Conservation (phyloP, 2,329 filamentous ascomycete species). For the Pseudogymnoascus sp. region DNA sequence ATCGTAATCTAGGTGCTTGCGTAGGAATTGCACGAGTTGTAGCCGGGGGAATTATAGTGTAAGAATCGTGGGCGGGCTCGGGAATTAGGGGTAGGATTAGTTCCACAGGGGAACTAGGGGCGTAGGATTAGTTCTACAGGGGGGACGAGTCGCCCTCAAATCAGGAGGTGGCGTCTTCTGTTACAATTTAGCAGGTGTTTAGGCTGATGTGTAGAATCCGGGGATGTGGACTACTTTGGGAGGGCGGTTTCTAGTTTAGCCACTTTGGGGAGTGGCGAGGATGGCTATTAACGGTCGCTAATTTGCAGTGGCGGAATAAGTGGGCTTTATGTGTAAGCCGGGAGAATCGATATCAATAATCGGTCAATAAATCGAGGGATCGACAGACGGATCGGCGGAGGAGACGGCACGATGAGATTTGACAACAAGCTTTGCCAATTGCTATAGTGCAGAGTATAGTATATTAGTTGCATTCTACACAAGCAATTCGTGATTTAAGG, state of each 20-base stretch:
- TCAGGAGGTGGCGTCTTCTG: neutral
- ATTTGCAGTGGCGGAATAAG: conserved; percentile 8
- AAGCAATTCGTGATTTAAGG: neutral
- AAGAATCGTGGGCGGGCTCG: neutral
- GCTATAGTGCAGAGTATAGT: neutral
- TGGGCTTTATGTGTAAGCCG: neutral
- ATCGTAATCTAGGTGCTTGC: neutral
- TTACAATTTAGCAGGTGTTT: neutral
- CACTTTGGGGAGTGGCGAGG: neutral
- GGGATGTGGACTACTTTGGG: conserved; percentile 4
- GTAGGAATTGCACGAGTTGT: neutral
- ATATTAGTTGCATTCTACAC: neutral
- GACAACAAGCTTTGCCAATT: conserved; percentile 1
- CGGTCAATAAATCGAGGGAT: conserved; percentile 3
- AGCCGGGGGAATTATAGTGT: neutral
- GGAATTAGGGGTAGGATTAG: neutral
- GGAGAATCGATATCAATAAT: neutral
- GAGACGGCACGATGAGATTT: neutral
- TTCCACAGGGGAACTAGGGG: neutral
- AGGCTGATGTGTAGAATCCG: conserved; percentile 3
- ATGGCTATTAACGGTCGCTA: neutral
- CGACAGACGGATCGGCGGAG: neutral
- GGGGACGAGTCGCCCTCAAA: neutral
- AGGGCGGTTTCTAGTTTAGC: neutral
- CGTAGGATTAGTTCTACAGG: neutral